Base-by-base conservation (phyloP, 768 basidiomycete genomes). In the Cantharellus anzutake region DNA sequence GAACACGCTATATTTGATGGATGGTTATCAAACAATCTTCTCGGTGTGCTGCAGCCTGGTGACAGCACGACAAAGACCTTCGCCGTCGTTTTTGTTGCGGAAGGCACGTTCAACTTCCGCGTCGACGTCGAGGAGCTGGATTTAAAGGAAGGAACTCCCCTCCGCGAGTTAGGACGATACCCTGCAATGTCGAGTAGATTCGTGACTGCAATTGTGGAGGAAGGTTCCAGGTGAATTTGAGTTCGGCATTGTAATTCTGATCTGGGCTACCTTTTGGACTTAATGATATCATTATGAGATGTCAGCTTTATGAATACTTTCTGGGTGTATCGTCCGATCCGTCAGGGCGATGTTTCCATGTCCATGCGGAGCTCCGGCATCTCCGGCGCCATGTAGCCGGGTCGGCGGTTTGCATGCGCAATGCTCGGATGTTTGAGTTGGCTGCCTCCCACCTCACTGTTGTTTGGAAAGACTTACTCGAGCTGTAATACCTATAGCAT, bases 1-100 rank as follows among this genome's bases (percentile, higher is more conserved):
- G 79, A 83, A 59, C 76, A 85, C 64, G 69, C 88, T 60, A 71
- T 90, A 7, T 76, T 77, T 63, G 85, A 92, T 68, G 88, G 89
- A 2, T 70, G 77, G 14, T 70, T 79, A 35, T 72, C 73, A 4
- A 78, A 83, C 56, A 73, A 88, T 35, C 74, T 80, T 2, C 62
- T 91, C 2, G 86, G 86, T 2, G 73, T 73, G n/a, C 67, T 93
- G 56, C 73, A 74, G 51, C 69, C 70, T 29, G 83, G 80, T 1
- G 76, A 78, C 62, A 74, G 76, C 11, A 70, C 71, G 41, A 73
- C 76, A 41, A 64, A 81, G 3, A 76, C 80, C 51, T 71, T 78
- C 0, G 76, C 81, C 1, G 62, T 92, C 7, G 85, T 83, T 65
- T 88, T 93, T 69, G 75, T 91, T 20, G 76, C 84, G 7, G 73